A percentile compares a stretch with the other conserved stretches of the same genome.
Conservation (phyloP, 2,329 filamentous ascomycete genomes). For the Septoria petroselini region DNA sequence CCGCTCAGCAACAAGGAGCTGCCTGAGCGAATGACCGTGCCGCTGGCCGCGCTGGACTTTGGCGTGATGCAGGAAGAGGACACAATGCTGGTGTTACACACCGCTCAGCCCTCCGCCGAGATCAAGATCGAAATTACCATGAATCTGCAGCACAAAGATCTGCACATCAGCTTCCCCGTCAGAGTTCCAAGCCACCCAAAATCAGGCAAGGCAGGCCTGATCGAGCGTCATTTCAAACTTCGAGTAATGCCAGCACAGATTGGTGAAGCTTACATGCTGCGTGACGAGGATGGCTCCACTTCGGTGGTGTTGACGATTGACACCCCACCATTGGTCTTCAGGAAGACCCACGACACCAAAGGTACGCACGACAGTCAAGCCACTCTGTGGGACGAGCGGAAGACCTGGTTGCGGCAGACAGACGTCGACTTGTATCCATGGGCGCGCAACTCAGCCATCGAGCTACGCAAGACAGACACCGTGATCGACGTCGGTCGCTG, state of each 20-base stretch:
- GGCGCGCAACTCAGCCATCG: slow-evolving; percentile 23
- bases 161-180: slow-evolving; percentile 47
- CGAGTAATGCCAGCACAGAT: slow-evolving; percentile 29
- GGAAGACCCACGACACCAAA: slow-evolving; percentile 25
- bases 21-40: slow-evolving; percentile 23
- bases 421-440: slow-evolving; percentile 51
- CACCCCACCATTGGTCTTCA: slow-evolving; percentile 33
- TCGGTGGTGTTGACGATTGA: slow-evolving; percentile 42
- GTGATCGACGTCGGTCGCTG: slow-evolving; percentile 62
- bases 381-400: slow-evolving; percentile 53
- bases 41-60: slow-evolving; percentile 52
- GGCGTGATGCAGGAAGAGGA: slow-evolving; percentile 56
- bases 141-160: slow-evolving; percentile 44
- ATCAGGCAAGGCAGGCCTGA: neutral
- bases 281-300: slow-evolving; percentile 24
- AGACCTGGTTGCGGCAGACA: slow-evolving; percentile 63
- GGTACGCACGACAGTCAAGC: slow-evolving; percentile 43
- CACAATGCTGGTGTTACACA: slow-evolving; percentile 60
- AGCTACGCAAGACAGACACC: slow-evolving; percentile 49
- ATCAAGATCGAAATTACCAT: slow-evolving; percentile 40
- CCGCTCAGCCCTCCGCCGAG: slow-evolving; percentile 32
- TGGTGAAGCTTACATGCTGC: slow-evolving; percentile 16
- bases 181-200: neutral
- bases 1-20: slow-evolving; percentile 11
- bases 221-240: slow-evolving; percentile 23